Conservation (phyloP, 495 filamentous ascomycete genomes). For the Lasiosphaeria ovina region DNA sequence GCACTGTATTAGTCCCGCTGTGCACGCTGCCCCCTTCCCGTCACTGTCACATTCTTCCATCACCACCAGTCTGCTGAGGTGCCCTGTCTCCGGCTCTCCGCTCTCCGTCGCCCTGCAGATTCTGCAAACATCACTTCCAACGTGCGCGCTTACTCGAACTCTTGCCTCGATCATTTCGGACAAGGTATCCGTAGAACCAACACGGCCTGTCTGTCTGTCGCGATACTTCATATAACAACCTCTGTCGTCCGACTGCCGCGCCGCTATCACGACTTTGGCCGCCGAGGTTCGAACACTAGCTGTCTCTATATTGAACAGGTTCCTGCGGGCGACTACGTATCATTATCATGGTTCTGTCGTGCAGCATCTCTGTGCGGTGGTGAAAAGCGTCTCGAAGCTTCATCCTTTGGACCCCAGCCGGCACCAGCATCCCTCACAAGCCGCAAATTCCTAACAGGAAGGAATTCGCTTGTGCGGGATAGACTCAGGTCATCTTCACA, state of each 20-base stretch:
- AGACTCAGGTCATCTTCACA: not conserved
- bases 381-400: slow-evolving; percentile 24
- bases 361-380: slow-evolving; percentile 21
- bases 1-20: slow-evolving; percentile 4
- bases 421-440: slow-evolving; percentile 7
- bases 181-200: too few species aligned
- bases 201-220: not conserved
- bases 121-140: not conserved
- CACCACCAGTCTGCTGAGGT: not conserved
- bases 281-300: too few species aligned
- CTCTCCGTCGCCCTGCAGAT: not conserved
- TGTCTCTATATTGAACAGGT: too few species aligned
- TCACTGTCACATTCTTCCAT: slow-evolving; percentile 19
- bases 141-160: slow-evolving; percentile 4
- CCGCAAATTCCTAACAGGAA: slow-evolving; percentile 1
- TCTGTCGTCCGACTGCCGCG: too few species aligned
- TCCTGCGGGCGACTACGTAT: not conserved
- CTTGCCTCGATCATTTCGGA: not conserved
- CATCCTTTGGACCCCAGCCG: slow-evolving; percentile 15
- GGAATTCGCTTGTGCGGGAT: not conserved
- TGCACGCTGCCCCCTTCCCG: slow-evolving; percentile 15
- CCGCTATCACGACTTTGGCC: too few species aligned
- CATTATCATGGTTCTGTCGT: slow-evolving; percentile 26
- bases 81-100: slow-evolving; percentile 3
- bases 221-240: slow-evolving; percentile 10